Base-by-base conservation (phyloP, 306 rosid species). In the Corylus heterophylla region DNA sequence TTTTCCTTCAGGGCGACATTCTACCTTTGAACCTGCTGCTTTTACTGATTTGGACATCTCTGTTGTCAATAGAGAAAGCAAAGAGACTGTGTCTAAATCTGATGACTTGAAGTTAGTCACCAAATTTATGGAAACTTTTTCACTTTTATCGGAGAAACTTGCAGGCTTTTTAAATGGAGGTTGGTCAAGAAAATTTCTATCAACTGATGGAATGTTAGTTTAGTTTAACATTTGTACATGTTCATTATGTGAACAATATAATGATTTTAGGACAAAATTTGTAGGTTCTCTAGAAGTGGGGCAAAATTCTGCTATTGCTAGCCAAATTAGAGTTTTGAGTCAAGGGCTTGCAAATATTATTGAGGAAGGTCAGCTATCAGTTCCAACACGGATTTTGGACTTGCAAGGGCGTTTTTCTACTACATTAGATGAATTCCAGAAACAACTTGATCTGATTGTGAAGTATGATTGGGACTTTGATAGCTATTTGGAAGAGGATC, bases 381-480 rank as follows among this genome's bases (percentile, higher is more conserved):
- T 88, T 25, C 92, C 92, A 25, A 47, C 71, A 12, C 85, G 69
- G 70, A 50, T 90, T 82, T 76, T 80, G 29, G 85, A 78, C 62
- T 75, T 88, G 81, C 92, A 56, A 76, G 94, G 86, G 79, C 87
- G 83, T 62, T 66, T 89, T 80, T 50, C 80, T 56, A 74, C 89
- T 69, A 48, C 62, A 10, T 25, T 90, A 3, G 90, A 83, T 73
- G 93, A 89, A 74, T 81, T 90, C 54, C 97, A 83, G 83, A 85
- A 84, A 73, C 94, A 88, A 70, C 64, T 90, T 71, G 87, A 82
- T 75, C 55, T 86, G 49, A 75, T 85, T 47, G 78, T 14, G 4
- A 88, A 89, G 82, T 81, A 67, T 74, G 90, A 92, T 74, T 94
- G 98, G 98, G 97, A 94, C 84, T 92, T 94, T 37, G 97, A 94